phyloP scores from a whole-genome alignment of 345 rosid genomes.

The Acer campestre region DNA sequence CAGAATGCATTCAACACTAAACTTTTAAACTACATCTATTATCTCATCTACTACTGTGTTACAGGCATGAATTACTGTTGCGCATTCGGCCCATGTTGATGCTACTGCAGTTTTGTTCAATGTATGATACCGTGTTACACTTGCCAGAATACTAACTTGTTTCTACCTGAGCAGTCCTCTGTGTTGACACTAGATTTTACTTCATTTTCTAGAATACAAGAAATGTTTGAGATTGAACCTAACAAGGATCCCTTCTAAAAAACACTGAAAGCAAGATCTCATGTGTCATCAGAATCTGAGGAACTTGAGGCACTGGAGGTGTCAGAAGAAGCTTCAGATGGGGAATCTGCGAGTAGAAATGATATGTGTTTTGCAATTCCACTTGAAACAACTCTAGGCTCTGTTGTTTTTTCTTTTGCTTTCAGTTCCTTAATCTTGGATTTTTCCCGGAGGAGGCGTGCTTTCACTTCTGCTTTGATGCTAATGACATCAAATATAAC shows the following conservation, averaged over 20 bases:
- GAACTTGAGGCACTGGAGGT: constrained; percentile 37
- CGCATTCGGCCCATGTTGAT: no score
- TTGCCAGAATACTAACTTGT: background rate
- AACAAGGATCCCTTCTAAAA: constrained; percentile 2
- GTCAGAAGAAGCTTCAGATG: constrained; percentile 21
- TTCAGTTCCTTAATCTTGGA: constrained; percentile 8
- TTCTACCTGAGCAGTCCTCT: background rate
- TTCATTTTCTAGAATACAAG: background rate
- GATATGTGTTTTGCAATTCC: constrained; percentile 9
- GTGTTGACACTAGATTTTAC: background rate
- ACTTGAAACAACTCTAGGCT: constrained; percentile 1
- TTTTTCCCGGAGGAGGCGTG: constrained; percentile 19
- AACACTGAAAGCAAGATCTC: background rate
- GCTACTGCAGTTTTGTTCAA: background rate
- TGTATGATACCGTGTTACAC: background rate
- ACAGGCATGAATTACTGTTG: background rate
- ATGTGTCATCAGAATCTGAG: constrained; percentile 29
- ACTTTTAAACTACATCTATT: background rate
- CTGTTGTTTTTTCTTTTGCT: constrained; percentile 20
- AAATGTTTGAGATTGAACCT: background rate
- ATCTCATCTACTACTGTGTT: background rate
- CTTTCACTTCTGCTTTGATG: constrained; percentile 38
- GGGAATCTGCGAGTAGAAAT: background rate
- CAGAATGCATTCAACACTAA: background rate
- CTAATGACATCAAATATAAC: constrained; percentile 17